phyloP scores from a whole-genome alignment of 768 basidiomycete genomes.

The Melanogaster broomeanus region DNA sequence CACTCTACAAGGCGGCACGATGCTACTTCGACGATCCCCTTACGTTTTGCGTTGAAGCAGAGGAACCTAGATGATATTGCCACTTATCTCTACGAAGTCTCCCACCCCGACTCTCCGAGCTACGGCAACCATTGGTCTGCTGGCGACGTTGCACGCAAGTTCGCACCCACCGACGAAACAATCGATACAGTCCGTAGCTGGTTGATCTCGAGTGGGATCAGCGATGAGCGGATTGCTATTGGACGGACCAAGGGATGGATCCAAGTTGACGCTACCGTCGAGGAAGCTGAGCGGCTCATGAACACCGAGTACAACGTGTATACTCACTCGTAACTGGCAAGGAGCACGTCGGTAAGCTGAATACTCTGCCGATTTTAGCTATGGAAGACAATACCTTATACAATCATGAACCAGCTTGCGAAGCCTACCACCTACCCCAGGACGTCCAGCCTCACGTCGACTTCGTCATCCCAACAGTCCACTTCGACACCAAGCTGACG shows the following conservation, averaged over 20 bases:
- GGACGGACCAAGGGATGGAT: slow-evolving; percentile 43
- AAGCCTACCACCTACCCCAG: slow-evolving; percentile 33
- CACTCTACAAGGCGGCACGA: slow-evolving; percentile 36
- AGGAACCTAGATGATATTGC: slow-evolving; percentile 47
- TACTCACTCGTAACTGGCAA: slow-evolving; percentile 27
- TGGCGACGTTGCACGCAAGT: slow-evolving; percentile 43
- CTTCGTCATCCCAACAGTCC: slow-evolving; percentile 36
- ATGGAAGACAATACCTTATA: slow-evolving; percentile 1
- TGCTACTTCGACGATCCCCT: slow-evolving; percentile 39
- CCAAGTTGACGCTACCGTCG: slow-evolving; percentile 39
- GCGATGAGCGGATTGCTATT: slow-evolving; percentile 37
- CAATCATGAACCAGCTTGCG: slow-evolving; percentile 24
- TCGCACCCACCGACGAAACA: too few relatives aligned
- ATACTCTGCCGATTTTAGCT: not conserved
- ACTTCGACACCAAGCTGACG: slow-evolving; percentile 29
- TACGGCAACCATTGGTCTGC: slow-evolving; percentile 55
- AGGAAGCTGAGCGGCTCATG: slow-evolving; percentile 43
- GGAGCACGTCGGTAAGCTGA: slow-evolving; percentile 25
- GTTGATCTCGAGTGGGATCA: slow-evolving; percentile 45
- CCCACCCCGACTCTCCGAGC: slow-evolving; percentile 49
- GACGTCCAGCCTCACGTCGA: slow-evolving; percentile 35
- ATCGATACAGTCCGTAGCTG: slow-evolving; percentile 44
- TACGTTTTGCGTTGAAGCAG: slow-evolving; percentile 52
- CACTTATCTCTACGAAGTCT: slow-evolving; percentile 46
- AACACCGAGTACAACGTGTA: slow-evolving; percentile 47